Evolutionary conservation across 345 rosid species (phyloP), one percentile per base, ranked within the genome.

Genomic region (Tarenaya hassleriana): DNA sequence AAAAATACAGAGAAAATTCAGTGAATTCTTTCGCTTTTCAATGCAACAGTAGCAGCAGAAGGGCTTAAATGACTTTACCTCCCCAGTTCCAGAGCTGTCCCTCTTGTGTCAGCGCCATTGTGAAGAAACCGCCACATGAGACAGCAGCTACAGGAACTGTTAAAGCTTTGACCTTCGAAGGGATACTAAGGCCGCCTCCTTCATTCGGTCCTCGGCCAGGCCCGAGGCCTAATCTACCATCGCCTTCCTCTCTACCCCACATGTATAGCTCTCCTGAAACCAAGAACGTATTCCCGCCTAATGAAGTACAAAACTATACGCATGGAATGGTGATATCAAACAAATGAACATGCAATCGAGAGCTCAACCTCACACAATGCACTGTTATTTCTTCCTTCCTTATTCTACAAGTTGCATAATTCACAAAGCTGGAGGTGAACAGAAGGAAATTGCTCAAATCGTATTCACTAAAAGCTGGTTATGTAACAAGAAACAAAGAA

Each of bases 21-120:
- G n/a, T 52, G 24, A 59, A 52, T 33, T 11, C 0, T 0, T 9
- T 39, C n/a, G n/a, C n/a, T n/a, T 58, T 2, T 35, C 40, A 52
- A 4, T 12, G 7, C 20, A 43, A 60, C 7, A 27, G 39, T 32
- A 63, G 39, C 40, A 44, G 52, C 39, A 7, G n/a, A n/a, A 43
- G 4, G 17, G 42, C 16, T 29, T 17, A 0, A 16, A 5, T 24
- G 19, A 33, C 14, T 51, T 17, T 64, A 84, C 92, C 97, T 70
- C 98, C 98, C 95, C 95, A 87, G 46, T 84, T 91, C 95, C 96
- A 87, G 27, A 87, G 71, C 48, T 84, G 69, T n/a, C 94, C 95
- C 33, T 81, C 82, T 71, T 70, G 73, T 10, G 92, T 84, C 32
- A 91, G 69, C 1, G 67, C 90, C 81, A 66, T 58, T 3, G 94